Conservation (phyloP, 176 grass and related monocot species). For the Stipa capillata region DNA sequence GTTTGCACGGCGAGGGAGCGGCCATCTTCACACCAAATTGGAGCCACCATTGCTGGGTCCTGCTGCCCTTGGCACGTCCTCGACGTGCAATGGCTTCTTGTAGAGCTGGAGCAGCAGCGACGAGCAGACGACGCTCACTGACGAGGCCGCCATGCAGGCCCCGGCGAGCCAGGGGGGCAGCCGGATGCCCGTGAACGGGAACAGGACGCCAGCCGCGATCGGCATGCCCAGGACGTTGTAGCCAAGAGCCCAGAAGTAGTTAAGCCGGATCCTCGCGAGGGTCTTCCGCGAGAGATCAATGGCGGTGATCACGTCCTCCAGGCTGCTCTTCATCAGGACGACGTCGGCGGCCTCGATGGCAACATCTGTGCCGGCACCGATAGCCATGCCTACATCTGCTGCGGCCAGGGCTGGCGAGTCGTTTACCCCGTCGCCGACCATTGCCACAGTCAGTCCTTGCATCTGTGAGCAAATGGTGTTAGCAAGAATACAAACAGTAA, state of each 20-base stretch:
- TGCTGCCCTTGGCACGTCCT: neutral
- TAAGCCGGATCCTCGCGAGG: constrained; percentile 60
- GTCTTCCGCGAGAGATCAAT: constrained; percentile 92
- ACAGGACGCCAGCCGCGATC: constrained; percentile 62
- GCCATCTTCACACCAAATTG: constrained; percentile 27
- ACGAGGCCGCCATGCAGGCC: constrained; percentile 88
- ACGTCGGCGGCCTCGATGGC: constrained; percentile 89
- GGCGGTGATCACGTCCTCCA: constrained; percentile 84
- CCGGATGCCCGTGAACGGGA: constrained; percentile 66
- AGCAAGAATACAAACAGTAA: neutral
- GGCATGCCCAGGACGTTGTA: constrained; percentile 91
- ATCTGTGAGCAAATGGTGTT: constrained; percentile 25
- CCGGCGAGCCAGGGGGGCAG: constrained; percentile 88
- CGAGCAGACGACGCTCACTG: constrained; percentile 87
- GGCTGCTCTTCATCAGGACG: constrained; percentile 83
- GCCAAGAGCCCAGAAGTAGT: constrained; percentile 90
- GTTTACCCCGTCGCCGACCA: constrained; percentile 91
- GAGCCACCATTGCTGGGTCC: neutral
- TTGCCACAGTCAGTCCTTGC: constrained; percentile 73
- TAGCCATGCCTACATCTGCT: constrained; percentile 86
- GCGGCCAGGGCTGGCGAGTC: constrained; percentile 79
- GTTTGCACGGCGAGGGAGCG: neutral
- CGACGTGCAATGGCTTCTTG: constrained; percentile 56
- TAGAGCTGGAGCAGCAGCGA: constrained; percentile 87
- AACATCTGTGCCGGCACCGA: constrained; percentile 73